Conservation (phyloP, 2,329 filamentous ascomycete genomes). For the Taxawa tesnikishii region DNA sequence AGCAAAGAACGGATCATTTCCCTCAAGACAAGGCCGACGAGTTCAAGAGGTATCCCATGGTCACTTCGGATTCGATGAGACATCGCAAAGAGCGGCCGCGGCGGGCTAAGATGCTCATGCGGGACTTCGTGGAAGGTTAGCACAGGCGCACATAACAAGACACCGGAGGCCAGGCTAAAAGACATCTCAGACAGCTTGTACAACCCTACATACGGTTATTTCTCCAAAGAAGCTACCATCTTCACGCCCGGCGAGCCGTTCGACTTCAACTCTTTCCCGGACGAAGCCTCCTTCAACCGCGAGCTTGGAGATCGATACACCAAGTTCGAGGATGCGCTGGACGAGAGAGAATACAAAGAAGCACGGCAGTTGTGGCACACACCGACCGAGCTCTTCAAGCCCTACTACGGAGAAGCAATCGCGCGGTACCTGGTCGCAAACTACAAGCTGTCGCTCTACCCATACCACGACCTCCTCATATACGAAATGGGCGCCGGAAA, state of each 20-base stretch:
- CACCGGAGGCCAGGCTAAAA: conserved; percentile 6
- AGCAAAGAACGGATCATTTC: conserved; percentile 66
- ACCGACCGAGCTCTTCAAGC: conserved; percentile 90
- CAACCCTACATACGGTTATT: conserved; percentile 90
- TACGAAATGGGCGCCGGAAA: conserved; percentile 98
- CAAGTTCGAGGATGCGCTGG: conserved; percentile 80
- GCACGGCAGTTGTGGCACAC: conserved; percentile 96
- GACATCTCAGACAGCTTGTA: conserved; percentile 66
- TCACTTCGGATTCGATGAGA: conserved; percentile 71
- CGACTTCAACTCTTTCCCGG: conserved; percentile 66
- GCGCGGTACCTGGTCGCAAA: conserved; percentile 93
- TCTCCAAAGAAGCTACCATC: conserved; percentile 91
- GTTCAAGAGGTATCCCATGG: conserved; percentile 68
- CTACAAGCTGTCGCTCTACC: conserved; percentile 87
- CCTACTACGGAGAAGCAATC: conserved; percentile 93
- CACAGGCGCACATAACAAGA: neutral
- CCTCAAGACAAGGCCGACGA: conserved; percentile 68
- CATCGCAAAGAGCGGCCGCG: conserved; percentile 62
- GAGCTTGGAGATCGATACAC: conserved; percentile 69
- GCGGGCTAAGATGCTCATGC: conserved; percentile 89
- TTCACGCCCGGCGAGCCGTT: conserved; percentile 90
- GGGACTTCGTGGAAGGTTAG: conserved; percentile 81
- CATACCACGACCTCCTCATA: conserved; percentile 92
- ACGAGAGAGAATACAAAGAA: conserved; percentile 57
- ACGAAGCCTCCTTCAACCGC: conserved; percentile 75